Base-by-base conservation (phyloP, 208 protist species). In the Trypanosoma cruzi region DNA sequence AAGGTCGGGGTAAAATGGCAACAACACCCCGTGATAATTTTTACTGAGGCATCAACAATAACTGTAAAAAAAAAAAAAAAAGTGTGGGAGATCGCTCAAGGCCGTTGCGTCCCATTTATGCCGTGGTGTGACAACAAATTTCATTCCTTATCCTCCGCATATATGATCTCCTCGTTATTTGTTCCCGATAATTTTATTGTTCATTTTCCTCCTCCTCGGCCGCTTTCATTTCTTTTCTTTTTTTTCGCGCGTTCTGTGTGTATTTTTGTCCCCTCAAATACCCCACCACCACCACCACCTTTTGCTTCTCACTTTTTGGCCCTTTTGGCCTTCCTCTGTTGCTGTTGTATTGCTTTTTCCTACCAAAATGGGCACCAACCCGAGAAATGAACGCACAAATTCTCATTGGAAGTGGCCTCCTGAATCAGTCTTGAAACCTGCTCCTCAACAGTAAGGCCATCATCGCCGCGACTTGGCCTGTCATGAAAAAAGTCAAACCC, bases 281-380 rank as follows among this genome's bases (percentile, higher is more conserved):
- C 40, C 40, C 11, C 36, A 10, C 36, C 36, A 4, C 10, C 10
- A 4, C 36, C 36, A 10, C 36, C 10, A 4, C 24, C 5, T 22
- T 46, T 22, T 46, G 13, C 3, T 7, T 46, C 34, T 26, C 46
- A 18, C 0, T 13, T 16, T 0, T 34, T 54, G 4, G n/a, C 5
- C 26, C 28, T 6, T 24, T 49, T 14, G 32, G 10, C 2, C 24
- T n/a, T 48, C 5, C 26, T 10, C 48, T 52, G 31, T 1, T 68
- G 20, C 20, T 28, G n/a, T 37, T 57, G 40, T 14, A 44, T 44
- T 7, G 3, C 8, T 14, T 44, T 13, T 2, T 14, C 40, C 8
- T 84, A 99, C 98, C 98, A 99, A 49, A 99, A 99, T 10, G 98
- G 86, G 79, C 97, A 99, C 99, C 99, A 99, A 31, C 99, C 99